Evolutionary conservation across 495 filamentous ascomycete species (phyloP).

Genomic region (Aspergillus taichungensis): DNA sequence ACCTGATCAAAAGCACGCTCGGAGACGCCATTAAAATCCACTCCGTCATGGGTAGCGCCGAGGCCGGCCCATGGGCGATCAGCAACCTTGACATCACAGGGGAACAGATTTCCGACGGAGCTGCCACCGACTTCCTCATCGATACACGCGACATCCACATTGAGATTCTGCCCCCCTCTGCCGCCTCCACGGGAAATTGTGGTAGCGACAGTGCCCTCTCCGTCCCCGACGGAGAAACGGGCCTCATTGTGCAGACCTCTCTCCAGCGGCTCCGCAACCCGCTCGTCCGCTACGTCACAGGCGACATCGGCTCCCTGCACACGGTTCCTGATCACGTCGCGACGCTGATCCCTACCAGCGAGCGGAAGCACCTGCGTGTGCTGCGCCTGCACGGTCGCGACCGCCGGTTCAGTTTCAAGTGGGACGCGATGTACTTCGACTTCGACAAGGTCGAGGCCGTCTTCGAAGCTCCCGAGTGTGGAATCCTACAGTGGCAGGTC

Average conservation of each 20-base stretch:
- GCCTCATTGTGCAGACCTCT: conserved; percentile 21
- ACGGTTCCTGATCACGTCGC: conserved; percentile 1
- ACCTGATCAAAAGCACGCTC: not conserved
- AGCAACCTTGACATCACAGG: conserved; percentile 10
- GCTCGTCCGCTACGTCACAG: conserved; percentile 23
- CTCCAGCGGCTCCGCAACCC: conserved; percentile 20
- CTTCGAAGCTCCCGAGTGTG: conserved; percentile 8
- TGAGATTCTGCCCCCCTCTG: conserved; percentile 11
- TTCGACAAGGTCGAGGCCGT: conserved; percentile 4
- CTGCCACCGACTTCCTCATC: conserved; percentile 13
- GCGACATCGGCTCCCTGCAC: conserved; percentile 23
- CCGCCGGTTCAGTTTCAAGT: conserved; percentile 18
- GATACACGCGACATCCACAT: conserved; percentile 14
- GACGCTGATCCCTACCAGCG: not conserved
- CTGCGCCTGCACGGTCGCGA: conserved; percentile 21
- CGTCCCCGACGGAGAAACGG: conserved; percentile 14
- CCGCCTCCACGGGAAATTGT: not conserved
- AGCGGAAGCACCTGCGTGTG: conserved; percentile 6
- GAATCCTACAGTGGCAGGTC: conserved; percentile 24
- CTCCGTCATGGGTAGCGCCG: conserved; percentile 6
- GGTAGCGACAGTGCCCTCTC: not conserved
- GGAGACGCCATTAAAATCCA: too few relatives aligned
- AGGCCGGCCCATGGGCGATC: conserved; percentile 13
- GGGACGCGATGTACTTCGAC: conserved; percentile 21
- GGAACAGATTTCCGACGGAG: not conserved